Conservation (phyloP, 2,329 filamentous ascomycete species). For the Penicillium sp. region DNA sequence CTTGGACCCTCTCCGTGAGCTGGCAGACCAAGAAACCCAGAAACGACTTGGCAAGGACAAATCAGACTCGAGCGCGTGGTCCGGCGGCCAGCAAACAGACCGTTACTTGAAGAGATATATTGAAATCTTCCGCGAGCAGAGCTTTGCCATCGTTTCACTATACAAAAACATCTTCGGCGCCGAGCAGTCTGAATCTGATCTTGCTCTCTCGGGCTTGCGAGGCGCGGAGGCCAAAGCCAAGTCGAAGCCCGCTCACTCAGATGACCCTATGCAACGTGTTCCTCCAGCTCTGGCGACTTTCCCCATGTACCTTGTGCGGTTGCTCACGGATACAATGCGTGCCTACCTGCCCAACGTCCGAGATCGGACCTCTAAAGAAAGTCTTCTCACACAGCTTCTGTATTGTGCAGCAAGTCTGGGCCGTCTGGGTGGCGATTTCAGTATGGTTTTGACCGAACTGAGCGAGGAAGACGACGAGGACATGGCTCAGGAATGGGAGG, state of each 20-base stretch:
- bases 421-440: slow-evolving; percentile 87
- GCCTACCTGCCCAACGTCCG: slow-evolving; percentile 78
- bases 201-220: slow-evolving; percentile 27
- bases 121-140: slow-evolving; percentile 96
- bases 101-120: slow-evolving; percentile 93
- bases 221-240: slow-evolving; percentile 28
- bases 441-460: slow-evolving; percentile 74
- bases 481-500: slow-evolving; percentile 71
- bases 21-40: slow-evolving; percentile 81
- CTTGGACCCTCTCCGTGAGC: slow-evolving; percentile 77
- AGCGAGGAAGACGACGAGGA: slow-evolving; percentile 38
- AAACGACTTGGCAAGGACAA: slow-evolving; percentile 40
- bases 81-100: slow-evolving; percentile 83
- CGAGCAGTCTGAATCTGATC: slow-evolving; percentile 44
- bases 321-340: slow-evolving; percentile 75
- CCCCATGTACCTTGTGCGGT: slow-evolving; percentile 76
- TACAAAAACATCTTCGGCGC: slow-evolving; percentile 85
- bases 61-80: slow-evolving; percentile 33
- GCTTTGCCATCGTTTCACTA: slow-evolving; percentile 92
- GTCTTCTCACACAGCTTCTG: slow-evolving; percentile 84
- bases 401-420: slow-evolving; percentile 93
- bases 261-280: slow-evolving; percentile 51
- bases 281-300: slow-evolving; percentile 82
- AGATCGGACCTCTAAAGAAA: slow-evolving; percentile 79
- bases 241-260: slow-evolving; percentile 23